These are phyloP conservation scores for Durusdinium trenchii DNA, from an alignment of 73 alveolate species.

Conservation along the genomic window DNA sequence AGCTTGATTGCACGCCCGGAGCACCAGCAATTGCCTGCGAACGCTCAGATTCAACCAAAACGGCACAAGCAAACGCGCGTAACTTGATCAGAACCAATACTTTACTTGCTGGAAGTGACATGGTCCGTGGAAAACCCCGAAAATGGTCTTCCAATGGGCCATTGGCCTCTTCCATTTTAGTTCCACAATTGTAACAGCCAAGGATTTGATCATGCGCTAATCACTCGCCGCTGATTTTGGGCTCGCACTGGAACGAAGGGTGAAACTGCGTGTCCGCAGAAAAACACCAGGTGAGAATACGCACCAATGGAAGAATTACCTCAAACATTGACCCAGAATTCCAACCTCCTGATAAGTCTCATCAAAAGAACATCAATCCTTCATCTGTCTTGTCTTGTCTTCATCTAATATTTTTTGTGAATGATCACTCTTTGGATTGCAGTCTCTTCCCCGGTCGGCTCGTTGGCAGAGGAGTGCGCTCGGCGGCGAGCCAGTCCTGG, in stretches of 20 bases:
- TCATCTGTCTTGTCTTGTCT: neutral
- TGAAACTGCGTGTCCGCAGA: too few species aligned
- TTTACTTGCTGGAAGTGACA: too few species aligned
- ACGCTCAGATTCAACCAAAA: neutral
- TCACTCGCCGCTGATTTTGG: too few species aligned
- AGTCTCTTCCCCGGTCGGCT: constrained; percentile 14
- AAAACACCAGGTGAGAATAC: too few species aligned
- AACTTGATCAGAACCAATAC: too few species aligned
- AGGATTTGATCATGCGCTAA: too few species aligned
- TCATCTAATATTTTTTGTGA: neutral
- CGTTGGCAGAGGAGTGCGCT: constrained; percentile 58
- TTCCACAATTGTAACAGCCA: too few species aligned
- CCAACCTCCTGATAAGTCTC: neutral
- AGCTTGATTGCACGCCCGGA: constrained; percentile 45
- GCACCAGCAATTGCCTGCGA: constrained; percentile 87
- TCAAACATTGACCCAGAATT: neutral
- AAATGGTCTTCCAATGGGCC: too few species aligned
- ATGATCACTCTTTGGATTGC: neutral
- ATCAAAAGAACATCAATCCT: neutral
- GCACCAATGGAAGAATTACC: neutral
- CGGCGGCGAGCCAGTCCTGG: constrained; percentile 85
- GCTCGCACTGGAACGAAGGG: too few species aligned
- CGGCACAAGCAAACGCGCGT: too few species aligned
- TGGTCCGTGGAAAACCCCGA: too few species aligned
- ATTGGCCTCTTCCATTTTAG: neutral